Evolutionary conservation across 148 eudicot species (phyloP).

Genomic region (Dianthus caryophyllus): DNA sequence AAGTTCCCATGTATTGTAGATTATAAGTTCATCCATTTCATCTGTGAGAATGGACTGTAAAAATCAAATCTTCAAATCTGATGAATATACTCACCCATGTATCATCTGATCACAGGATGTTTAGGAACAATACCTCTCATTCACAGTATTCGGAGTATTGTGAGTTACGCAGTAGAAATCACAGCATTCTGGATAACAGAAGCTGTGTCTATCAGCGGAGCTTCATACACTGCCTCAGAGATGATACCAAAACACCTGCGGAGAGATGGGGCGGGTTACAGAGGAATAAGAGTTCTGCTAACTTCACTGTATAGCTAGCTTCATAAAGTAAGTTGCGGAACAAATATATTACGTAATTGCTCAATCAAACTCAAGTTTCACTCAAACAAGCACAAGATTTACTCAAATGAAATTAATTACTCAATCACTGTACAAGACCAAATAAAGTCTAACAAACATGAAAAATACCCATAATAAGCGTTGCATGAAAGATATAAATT

Average conservation of each 20-base stretch:
- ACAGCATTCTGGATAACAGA: constrained; percentile 68
- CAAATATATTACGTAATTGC: too few species aligned
- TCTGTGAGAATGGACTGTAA: neutral
- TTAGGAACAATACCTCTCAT: too few species aligned
- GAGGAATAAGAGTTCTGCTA: constrained; percentile 60
- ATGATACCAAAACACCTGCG: constrained; percentile 43
- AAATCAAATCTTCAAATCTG: neutral
- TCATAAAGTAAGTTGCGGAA: too few species aligned
- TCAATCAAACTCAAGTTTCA: too few species aligned
- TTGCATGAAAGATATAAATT: too few species aligned
- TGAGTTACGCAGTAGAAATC: constrained; percentile 48
- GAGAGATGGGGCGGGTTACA: constrained; percentile 57
- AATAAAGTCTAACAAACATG: too few species aligned
- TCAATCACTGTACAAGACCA: too few species aligned
- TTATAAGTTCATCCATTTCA: neutral
- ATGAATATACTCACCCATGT: neutral
- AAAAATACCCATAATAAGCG: too few species aligned
- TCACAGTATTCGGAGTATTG: constrained; percentile 55
- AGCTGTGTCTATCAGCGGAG: constrained; percentile 63
- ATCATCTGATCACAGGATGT: too few species aligned
- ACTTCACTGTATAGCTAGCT: constrained; percentile 58
- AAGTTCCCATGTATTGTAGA: too few species aligned
- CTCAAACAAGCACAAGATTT: too few species aligned
- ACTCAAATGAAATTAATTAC: too few species aligned
- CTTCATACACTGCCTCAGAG: constrained; percentile 67